Evolutionary conservation across 2,329 filamentous ascomycete genomes (phyloP).

Genomic region (Teratosphaeriaceae sp.): DNA sequence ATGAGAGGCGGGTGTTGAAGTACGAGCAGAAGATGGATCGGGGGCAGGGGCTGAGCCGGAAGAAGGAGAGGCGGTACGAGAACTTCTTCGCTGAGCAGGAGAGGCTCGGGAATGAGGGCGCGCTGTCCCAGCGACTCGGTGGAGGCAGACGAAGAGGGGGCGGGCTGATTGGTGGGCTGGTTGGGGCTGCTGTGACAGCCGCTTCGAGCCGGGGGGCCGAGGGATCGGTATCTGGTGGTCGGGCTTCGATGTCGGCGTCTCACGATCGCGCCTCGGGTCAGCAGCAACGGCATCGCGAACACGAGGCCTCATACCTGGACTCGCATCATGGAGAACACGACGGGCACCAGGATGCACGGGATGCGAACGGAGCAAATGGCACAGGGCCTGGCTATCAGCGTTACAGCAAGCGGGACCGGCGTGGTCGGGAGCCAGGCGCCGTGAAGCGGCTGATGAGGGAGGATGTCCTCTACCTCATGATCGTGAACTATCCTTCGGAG

Average conservation of each 20-base stretch:
- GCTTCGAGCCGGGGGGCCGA: too few species aligned
- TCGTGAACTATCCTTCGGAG: conserved; percentile 45
- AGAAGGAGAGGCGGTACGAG: conserved; percentile 6
- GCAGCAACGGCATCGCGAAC: too few species aligned
- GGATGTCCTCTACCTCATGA: conserved; percentile 46
- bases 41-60: conserved; percentile 3
- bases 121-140: too few species aligned
- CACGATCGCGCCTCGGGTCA: too few species aligned
- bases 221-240: too few species aligned
- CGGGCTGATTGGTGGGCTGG: background rate
- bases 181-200: conserved; percentile 1
- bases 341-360: background rate
- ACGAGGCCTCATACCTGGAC: too few species aligned
- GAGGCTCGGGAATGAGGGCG: background rate
- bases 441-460: conserved; percentile 18
- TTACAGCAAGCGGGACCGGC: background rate
- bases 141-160: background rate
- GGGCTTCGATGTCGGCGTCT: too few species aligned
- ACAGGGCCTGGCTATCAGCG: background rate
- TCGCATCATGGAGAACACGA: too few species aligned
- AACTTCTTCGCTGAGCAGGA: conserved; percentile 3
- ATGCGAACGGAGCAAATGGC: too few species aligned
- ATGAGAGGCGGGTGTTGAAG: conserved; percentile 4
- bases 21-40: conserved; percentile 7
- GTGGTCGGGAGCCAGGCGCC: conserved; percentile 7